Base-by-base conservation (phyloP, 192 early-diverging fungal genomes). In the Coemansia sp. region DNA sequence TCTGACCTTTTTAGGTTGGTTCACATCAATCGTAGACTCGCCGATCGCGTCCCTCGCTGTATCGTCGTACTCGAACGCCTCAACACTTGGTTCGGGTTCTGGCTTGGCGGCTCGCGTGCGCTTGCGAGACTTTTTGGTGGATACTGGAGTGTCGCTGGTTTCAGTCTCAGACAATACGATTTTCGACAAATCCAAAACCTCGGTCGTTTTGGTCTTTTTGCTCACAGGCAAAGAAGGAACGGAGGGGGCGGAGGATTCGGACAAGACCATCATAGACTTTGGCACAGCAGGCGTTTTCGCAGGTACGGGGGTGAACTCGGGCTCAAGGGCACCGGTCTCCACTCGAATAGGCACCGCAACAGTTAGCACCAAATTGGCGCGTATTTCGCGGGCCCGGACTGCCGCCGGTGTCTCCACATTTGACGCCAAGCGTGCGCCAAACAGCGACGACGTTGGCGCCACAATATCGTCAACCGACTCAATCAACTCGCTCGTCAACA, bases 311-410 rank as follows among this genome's bases (percentile, higher is more conserved):
- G 47, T 55, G 19, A 56, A 21, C 57, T 53, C 60, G 15, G 49
- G 26, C 42, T 58, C 40, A 26, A 9, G 11, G 22, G 15, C 17
- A 15, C 31, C 36, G 12, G 47, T 31, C 1, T 50, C n/a, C 14
- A 62, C 25, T 11, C 48, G 25, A 48, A 23, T 48, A 51, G 79
- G 79, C 22, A 64, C 36, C 2, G 67, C 67, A 0, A 69, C 54
- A 17, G 70, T 60, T 1, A 82, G 64, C 26, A 65, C 74, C 2
- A 82, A 61, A 14, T 44, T 49, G 21, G 47, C 14, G 11, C 79
- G 69, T 42, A 82, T 76, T 7, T 72, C 65, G 28, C 52, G 64
- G 0, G 78, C 78, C 2, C 47, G 58, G 5, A 50, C 17, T 19
- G 51, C 38, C 1, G 57, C 65, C 42, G 20, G 28, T 5, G 15